Evolutionary conservation across 495 filamentous ascomycete genomes (phyloP).

Genomic region (Penicillium angulare): DNA sequence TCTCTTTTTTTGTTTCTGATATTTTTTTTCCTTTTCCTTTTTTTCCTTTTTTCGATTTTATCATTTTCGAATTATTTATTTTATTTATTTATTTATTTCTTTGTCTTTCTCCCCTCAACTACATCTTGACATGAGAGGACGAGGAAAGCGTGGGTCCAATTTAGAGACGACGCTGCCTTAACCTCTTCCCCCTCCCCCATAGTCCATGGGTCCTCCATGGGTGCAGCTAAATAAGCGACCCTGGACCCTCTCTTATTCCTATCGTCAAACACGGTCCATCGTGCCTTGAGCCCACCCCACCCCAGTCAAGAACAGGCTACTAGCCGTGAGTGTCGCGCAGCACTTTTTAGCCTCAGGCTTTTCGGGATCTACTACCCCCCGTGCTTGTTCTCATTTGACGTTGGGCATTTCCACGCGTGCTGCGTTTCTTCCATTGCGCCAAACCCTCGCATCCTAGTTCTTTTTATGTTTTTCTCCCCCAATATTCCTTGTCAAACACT

Average conservation of each 20-base stretch:
- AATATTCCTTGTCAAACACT: conserved; percentile 1
- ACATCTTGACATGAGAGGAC: not conserved
- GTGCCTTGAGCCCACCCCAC: conserved; percentile 28
- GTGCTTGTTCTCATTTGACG: conserved; percentile 7
- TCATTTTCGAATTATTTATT: conserved; percentile 11
- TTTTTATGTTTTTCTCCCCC: conserved; percentile 8
- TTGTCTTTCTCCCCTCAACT: conserved; percentile 7
- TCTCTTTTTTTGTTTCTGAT: conserved; percentile 9
- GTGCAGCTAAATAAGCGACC: conserved; percentile 49
- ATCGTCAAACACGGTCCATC: conserved; percentile 19
- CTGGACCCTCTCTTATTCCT: conserved; percentile 42
- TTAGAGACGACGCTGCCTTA: conserved; percentile 7
- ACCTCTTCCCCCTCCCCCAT: conserved; percentile 11
- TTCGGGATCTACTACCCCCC: conserved; percentile 15
- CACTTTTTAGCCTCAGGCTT: conserved; percentile 17
- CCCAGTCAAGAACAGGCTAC: conserved; percentile 23
- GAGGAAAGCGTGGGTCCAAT: not conserved
- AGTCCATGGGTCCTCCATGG: conserved; percentile 27
- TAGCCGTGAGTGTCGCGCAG: conserved; percentile 22
- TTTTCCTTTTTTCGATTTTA: conserved; percentile 11
- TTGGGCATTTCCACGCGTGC: conserved; percentile 15
- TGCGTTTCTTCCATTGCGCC: conserved; percentile 20
- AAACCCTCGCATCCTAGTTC: conserved; percentile 13
- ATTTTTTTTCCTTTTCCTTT: conserved; percentile 9
- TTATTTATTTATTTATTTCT: conserved; percentile 14